These are phyloP conservation scores for Lunularia cruciata DNA, from an alignment of 225 moss, liverwort and hornwort species.

Conservation along the genomic window DNA sequence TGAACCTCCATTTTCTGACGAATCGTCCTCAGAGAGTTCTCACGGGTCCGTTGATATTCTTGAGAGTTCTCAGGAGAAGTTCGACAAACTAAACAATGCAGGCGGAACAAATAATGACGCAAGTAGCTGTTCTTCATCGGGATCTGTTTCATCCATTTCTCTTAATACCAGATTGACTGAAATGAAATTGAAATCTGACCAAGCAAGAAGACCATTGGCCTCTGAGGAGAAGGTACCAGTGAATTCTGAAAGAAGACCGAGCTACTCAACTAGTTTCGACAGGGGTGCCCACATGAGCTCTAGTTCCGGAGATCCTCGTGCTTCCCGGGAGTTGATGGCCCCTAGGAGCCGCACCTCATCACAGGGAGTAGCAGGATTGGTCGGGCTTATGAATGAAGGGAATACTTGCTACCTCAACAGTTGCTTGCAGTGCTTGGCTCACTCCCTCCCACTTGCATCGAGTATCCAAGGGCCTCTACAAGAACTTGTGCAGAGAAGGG, in stretches of 20 bases:
- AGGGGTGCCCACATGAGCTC: slow-evolving; percentile 25
- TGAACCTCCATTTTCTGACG: slow-evolving; percentile 28
- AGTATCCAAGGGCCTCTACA: slow-evolving; percentile 50
- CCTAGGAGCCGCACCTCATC: slow-evolving; percentile 18
- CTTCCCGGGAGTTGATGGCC: slow-evolving; percentile 13
- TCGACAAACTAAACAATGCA: slow-evolving; percentile 11
- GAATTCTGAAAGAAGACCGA: slow-evolving; percentile 18
- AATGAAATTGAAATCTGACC: slow-evolving; percentile 42
- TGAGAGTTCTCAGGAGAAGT: slow-evolving; percentile 1
- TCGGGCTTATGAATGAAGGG: slow-evolving; percentile 65
- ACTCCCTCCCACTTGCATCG: slow-evolving; percentile 59
- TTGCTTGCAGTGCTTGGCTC: slow-evolving; percentile 66
- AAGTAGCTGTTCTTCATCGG: slow-evolving; percentile 52
- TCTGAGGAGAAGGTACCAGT: slow-evolving; percentile 12
- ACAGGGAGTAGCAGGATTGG: slow-evolving; percentile 48
- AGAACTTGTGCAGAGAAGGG: slow-evolving; percentile 44
- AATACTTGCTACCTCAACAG: slow-evolving; percentile 77
- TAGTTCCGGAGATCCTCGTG: slow-evolving; percentile 12
- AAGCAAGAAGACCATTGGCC: slow-evolving; percentile 7
- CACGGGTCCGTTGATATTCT: slow-evolving; percentile 32
- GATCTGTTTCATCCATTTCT: slow-evolving; percentile 44
- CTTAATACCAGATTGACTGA: slow-evolving; percentile 47
- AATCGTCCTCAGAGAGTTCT: slow-evolving; percentile 48
- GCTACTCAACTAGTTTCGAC: slow-evolving; percentile 22
- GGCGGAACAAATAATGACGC: slow-evolving; percentile 19